Conservation (phyloP, 2,329 filamentous ascomycete genomes). For the Verticillium albo-atrum region DNA sequence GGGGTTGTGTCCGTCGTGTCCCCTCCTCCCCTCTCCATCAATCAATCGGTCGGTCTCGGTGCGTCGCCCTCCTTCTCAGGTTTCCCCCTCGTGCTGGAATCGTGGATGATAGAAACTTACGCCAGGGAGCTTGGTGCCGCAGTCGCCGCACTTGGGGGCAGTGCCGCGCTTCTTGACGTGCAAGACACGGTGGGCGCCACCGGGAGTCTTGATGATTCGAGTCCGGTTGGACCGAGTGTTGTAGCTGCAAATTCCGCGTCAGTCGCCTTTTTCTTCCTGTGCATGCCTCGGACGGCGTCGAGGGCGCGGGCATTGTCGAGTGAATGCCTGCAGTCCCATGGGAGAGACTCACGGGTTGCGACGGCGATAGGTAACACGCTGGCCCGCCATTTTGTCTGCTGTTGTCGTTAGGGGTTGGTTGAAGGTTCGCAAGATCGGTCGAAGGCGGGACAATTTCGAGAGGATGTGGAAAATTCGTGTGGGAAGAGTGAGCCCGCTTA, state of each 20-base stretch:
- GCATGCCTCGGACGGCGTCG: background rate
- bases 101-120: slow-evolving; percentile 65
- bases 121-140: slow-evolving; percentile 93
- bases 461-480: slow-evolving; percentile 5
- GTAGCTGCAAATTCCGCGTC: slow-evolving; percentile 59
- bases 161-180: slow-evolving; percentile 99
- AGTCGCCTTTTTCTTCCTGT: slow-evolving; percentile 8
- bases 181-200: slow-evolving; percentile 90
- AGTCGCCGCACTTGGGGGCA: slow-evolving; percentile 98
- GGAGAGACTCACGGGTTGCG: slow-evolving; percentile 67
- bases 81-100: background rate
- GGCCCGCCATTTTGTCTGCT: slow-evolving; percentile 53
- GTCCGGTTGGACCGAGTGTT: slow-evolving; percentile 98
- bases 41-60: background rate
- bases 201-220: slow-evolving; percentile 92
- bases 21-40: background rate
- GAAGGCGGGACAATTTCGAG: slow-evolving; percentile 1
- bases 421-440: background rate
- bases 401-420: slow-evolving; percentile 10
- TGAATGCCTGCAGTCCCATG: background rate
- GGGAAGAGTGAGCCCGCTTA: slow-evolving; percentile 30
- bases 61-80: background rate
- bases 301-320: background rate
- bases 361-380: slow-evolving; percentile 66
- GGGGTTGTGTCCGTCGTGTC: background rate